phyloP scores from a whole-genome alignment of 208 protist genomes.

The Crithidia fasciculata region DNA sequence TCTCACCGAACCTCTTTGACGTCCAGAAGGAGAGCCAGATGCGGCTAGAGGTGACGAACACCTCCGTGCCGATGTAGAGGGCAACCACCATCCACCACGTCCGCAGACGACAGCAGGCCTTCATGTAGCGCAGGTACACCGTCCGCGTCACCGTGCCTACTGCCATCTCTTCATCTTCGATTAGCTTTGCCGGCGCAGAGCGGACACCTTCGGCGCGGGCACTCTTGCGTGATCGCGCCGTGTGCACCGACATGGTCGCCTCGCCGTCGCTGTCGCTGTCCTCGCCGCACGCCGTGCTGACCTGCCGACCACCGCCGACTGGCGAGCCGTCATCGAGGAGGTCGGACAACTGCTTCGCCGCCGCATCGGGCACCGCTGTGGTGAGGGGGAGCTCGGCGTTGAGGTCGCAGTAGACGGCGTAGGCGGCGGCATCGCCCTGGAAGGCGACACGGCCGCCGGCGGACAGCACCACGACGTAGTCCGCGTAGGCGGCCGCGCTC shows the following conservation, averaged over 20 bases:
- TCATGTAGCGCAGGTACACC: constrained; percentile 66
- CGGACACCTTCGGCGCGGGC: not conserved
- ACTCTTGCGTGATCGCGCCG: not conserved
- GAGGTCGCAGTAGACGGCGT: constrained; percentile 39
- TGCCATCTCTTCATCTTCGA: constrained; percentile 44
- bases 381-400: constrained; percentile 3
- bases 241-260: not conserved
- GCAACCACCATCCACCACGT: constrained; percentile 35
- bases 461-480: constrained; percentile 84
- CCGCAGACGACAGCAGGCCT: constrained; percentile 8
- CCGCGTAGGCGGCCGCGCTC: no score
- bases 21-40: constrained; percentile 33
- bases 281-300: no score
- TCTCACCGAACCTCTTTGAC: not conserved
- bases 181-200: not conserved
- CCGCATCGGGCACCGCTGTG: no score
- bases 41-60: constrained; percentile 20
- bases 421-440: constrained; percentile 19
- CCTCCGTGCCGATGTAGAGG: constrained; percentile 43
- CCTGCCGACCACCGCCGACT: no score
- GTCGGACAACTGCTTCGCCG: not conserved
- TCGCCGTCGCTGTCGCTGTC: not conserved
- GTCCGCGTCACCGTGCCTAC: constrained; percentile 45
- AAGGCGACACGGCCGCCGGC: constrained; percentile 52
- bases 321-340: constrained; percentile 3